These are phyloP conservation scores for Coniochaeta sp. DNA, from an alignment of 2,329 filamentous ascomycete species.

Conservation along the genomic window DNA sequence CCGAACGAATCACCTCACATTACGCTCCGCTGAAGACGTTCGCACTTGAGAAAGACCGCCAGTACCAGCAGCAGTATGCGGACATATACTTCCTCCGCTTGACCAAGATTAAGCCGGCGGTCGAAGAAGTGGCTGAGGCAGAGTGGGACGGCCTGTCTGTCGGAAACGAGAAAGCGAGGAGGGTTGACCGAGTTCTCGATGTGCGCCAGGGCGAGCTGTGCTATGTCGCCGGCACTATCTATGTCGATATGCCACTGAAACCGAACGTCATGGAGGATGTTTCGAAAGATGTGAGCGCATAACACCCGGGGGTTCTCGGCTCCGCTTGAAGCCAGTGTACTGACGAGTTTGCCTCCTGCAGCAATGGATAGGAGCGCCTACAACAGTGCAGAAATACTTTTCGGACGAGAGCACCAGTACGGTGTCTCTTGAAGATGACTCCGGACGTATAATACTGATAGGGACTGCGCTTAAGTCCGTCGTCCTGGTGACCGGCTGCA, in stretches of 20 bases:
- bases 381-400: slow-evolving; percentile 69
- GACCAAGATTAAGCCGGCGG: slow-evolving; percentile 75
- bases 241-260: slow-evolving; percentile 95
- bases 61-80: slow-evolving; percentile 91
- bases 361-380: slow-evolving; percentile 85
- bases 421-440: slow-evolving; percentile 92
- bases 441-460: slow-evolving; percentile 73
- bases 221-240: slow-evolving; percentile 91
- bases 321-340: neutral
- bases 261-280: slow-evolving; percentile 95
- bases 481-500: slow-evolving; percentile 83
- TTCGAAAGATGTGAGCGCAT: slow-evolving; percentile 67
- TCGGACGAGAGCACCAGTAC: slow-evolving; percentile 53
- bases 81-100: slow-evolving; percentile 97
- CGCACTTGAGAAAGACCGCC: slow-evolving; percentile 58
- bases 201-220: slow-evolving; percentile 92
- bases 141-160: slow-evolving; percentile 76
- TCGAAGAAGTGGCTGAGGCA: slow-evolving; percentile 65
- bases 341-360: slow-evolving; percentile 23
- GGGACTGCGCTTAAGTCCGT: slow-evolving; percentile 61
- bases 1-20: slow-evolving; percentile 40
- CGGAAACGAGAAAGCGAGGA: slow-evolving; percentile 64
- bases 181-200: slow-evolving; percentile 84
- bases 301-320: too few relatives aligned
- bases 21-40: slow-evolving; percentile 77